Conservation (phyloP, 2,329 filamentous ascomycete species). For the Fusarium sp. region DNA sequence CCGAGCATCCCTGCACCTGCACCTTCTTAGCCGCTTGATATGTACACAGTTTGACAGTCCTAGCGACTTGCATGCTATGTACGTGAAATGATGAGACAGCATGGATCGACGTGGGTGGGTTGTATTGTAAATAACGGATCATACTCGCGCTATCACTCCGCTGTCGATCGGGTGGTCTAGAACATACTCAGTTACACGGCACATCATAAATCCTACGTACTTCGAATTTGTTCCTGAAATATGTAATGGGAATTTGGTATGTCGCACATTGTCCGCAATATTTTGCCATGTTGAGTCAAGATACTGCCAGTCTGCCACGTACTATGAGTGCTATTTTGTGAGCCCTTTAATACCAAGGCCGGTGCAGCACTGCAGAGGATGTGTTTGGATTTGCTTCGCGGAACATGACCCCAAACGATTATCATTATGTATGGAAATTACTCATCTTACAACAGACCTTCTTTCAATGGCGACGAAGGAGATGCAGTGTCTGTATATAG, state of each 20-base stretch:
- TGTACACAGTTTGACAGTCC: constrained; percentile 24
- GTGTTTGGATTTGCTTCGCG: no score
- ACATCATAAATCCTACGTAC: background rate
- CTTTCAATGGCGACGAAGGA: no score
- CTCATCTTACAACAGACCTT: no score
- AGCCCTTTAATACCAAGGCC: no score
- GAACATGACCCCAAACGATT: no score
- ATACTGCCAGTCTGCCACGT: no score
- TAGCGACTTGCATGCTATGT: constrained; percentile 26
- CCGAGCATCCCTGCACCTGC: background rate
- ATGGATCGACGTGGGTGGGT: constrained; percentile 15
- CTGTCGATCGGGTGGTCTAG: constrained; percentile 42
- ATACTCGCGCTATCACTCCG: background rate
- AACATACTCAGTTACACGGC: constrained; percentile 1
- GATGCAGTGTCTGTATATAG: no score
- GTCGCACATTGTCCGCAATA: background rate
- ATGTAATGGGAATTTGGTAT: background rate
- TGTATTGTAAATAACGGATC: constrained; percentile 11
- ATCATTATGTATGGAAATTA: no score
- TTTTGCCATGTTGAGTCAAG: background rate
- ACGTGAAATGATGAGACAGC: constrained; percentile 17
- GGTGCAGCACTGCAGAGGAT: no score
- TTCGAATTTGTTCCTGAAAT: background rate
- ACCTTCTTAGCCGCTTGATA: constrained; percentile 10
- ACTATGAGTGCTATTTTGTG: no score